Conservation (phyloP, 306 rosid species). For the Vigna mungo region DNA sequence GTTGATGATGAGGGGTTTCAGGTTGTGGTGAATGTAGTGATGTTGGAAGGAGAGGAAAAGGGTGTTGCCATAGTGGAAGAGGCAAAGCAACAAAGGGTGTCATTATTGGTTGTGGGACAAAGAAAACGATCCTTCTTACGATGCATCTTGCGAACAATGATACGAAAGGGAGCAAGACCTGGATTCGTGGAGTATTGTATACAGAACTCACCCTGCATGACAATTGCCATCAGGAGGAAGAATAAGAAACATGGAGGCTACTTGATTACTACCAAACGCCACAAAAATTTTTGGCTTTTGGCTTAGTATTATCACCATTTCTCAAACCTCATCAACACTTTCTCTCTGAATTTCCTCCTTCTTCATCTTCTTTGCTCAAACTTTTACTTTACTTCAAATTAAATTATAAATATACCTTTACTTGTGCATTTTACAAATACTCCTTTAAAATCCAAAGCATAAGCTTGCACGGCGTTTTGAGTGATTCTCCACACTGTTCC, state of each 20-base stretch:
- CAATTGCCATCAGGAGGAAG: conserved; percentile 88
- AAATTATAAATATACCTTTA: not conserved
- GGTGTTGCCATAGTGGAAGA: conserved; percentile 75
- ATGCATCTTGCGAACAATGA: conserved; percentile 50
- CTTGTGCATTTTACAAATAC: not conserved
- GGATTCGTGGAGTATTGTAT: conserved; percentile 73
- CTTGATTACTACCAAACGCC: conserved; percentile 89
- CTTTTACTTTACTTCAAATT: not conserved
- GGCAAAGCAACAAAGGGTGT: conserved; percentile 70
- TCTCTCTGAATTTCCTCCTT: not conserved
- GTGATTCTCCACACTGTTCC: too few species aligned
- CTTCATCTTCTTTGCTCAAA: not conserved
- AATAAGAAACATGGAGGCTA: conserved; percentile 78
- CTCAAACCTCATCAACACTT: not conserved
- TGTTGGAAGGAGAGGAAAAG: conserved; percentile 71
- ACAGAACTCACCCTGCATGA: conserved; percentile 81
- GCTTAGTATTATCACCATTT: conserved; percentile 49
- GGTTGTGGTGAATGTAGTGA: conserved; percentile 74
- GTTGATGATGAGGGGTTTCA: conserved; percentile 15
- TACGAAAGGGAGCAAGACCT: conserved; percentile 36
- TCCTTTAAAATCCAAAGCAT: not conserved
- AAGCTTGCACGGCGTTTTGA: too few species aligned
- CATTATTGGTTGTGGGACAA: conserved; percentile 79
- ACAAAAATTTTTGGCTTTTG: conserved; percentile 92
- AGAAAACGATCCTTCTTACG: conserved; percentile 61